phyloP scores from a whole-genome alignment of 2,329 filamentous ascomycete genomes.

The Aspergillus quadricinctus region DNA sequence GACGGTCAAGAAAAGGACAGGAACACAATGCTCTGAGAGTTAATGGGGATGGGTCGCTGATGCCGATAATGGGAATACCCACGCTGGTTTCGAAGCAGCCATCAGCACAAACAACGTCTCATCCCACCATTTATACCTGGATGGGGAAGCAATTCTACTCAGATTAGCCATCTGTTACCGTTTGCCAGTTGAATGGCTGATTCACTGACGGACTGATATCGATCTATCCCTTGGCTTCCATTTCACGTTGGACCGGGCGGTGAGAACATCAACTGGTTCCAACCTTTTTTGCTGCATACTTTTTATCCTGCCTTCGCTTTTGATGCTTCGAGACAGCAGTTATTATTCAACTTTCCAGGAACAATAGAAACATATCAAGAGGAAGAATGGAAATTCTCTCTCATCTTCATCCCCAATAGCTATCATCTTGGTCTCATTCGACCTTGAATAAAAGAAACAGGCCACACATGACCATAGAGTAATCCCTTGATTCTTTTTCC shows the following conservation, averaged over 20 bases:
- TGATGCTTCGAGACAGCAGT: background rate
- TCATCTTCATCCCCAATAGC: background rate
- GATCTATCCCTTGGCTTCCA: background rate
- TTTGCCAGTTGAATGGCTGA: background rate
- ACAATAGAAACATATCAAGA: background rate
- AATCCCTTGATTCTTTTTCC: conserved; percentile 6
- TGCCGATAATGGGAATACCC: background rate
- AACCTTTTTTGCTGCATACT: background rate
- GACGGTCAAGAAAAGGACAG: background rate
- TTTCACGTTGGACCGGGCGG: background rate
- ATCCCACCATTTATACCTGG: background rate
- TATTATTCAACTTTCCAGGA: background rate
- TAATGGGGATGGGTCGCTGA: background rate
- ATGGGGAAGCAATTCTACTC: background rate
- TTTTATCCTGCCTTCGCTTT: background rate
- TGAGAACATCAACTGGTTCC: background rate
- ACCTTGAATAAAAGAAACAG: background rate
- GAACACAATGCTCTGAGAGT: background rate
- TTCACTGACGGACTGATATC: background rate
- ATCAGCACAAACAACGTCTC: background rate
- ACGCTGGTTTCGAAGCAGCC: background rate
- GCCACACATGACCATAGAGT: background rate
- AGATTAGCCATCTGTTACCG: background rate
- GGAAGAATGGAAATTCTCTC: background rate
- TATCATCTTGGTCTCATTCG: background rate